Conservation (phyloP, 116 monocot species). For the Cymodocea nodosa region DNA sequence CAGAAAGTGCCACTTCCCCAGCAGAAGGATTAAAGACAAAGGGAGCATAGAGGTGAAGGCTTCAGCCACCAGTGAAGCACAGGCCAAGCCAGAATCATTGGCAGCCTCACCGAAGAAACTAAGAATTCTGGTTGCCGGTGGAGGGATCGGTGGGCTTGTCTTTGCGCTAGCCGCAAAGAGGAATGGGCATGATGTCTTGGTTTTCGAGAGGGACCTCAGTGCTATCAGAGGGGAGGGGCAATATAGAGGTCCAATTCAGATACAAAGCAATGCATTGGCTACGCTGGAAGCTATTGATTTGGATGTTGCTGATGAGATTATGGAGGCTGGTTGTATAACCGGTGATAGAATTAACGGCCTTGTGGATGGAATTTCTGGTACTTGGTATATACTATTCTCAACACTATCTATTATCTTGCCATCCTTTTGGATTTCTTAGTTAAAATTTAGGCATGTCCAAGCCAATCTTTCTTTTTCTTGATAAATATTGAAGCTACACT, state of each 20-base stretch:
- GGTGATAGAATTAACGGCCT: slow-evolving; percentile 93
- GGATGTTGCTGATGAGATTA: slow-evolving; percentile 82
- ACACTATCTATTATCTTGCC: background rate
- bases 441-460: background rate
- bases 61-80: background rate
- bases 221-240: slow-evolving; percentile 94
- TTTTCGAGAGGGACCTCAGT: slow-evolving; percentile 94
- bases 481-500: too few relatives aligned
- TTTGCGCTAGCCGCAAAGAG: slow-evolving; percentile 75
- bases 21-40: background rate
- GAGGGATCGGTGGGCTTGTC: slow-evolving; percentile 92
- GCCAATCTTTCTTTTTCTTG: background rate
- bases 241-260: slow-evolving; percentile 97
- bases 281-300: slow-evolving; percentile 79
- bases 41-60: background rate
- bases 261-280: slow-evolving; percentile 93
- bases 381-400: slow-evolving; percentile 30
- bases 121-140: slow-evolving; percentile 66
- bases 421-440: background rate
- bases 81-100: background rate
- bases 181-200: slow-evolving; percentile 91
- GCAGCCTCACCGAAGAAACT: slow-evolving; percentile 18
- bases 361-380: slow-evolving; percentile 83
- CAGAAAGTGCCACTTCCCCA: background rate
- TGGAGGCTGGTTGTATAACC: slow-evolving; percentile 76